A percentile compares a stretch with the other conserved stretches of the same genome.
Evolutionary conservation across 1,284 basidiomycete genomes (phyloP).

Genomic region (Marasmius fiardii): DNA sequence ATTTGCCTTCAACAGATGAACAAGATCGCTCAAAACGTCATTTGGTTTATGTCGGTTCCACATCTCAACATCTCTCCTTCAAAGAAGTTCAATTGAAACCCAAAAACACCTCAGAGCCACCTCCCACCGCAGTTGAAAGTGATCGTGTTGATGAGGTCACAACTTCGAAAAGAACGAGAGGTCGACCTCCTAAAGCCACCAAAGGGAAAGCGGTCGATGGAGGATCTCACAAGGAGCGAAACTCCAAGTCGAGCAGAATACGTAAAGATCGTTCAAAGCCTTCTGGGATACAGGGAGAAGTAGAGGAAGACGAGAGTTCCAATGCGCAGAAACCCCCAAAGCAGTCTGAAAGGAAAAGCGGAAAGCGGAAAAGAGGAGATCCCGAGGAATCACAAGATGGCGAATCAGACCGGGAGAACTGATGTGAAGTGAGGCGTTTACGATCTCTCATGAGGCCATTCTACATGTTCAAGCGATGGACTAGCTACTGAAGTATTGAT

Average conservation of each 20-base stretch:
- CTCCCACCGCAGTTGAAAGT: neutral
- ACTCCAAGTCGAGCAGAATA: neutral
- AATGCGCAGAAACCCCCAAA: neutral
- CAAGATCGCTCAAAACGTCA: constrained; percentile 43
- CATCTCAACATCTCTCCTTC: constrained; percentile 63
- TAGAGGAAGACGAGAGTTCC: constrained; percentile 4
- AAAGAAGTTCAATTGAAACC: constrained; percentile 53
- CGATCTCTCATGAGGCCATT: too few species aligned
- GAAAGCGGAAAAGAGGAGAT: neutral
- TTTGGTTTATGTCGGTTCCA: constrained; percentile 50
- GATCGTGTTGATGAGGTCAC: neutral
- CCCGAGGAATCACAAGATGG: neutral
- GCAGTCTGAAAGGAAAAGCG: neutral
- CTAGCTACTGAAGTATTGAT: too few species aligned
- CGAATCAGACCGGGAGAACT: too few species aligned
- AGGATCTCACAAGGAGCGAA: neutral
- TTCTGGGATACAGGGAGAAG: constrained; percentile 10
- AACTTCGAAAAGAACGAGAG: neutral
- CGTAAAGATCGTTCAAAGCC: constrained; percentile 1
- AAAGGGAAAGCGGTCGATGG: neutral
- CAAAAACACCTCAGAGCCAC: constrained; percentile 22
- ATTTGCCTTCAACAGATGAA: constrained; percentile 27
- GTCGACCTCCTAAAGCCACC: neutral
- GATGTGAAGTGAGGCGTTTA: too few species aligned
- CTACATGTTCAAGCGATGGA: too few species aligned